Conservation (phyloP, 352 stramenopile genomes). For the Thalassiosira livingstoniorum region DNA sequence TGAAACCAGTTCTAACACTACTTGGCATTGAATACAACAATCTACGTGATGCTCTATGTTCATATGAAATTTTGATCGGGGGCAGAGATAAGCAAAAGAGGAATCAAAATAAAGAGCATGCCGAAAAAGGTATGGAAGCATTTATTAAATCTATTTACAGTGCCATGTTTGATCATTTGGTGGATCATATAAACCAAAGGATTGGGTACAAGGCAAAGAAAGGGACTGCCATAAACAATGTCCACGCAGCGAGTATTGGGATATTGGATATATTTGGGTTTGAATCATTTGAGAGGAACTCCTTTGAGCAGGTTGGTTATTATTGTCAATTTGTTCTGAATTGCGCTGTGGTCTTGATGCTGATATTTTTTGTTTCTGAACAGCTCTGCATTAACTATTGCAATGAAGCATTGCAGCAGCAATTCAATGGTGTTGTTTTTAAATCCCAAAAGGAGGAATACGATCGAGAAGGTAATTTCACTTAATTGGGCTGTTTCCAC, state of each 20-base stretch:
- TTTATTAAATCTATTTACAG: slow-evolving; percentile 92
- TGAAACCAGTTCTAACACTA: slow-evolving; percentile 85
- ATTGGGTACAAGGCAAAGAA: slow-evolving; percentile 32
- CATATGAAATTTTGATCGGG: slow-evolving; percentile 85
- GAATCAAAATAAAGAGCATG: slow-evolving; percentile 58
- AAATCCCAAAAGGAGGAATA: slow-evolving; percentile 72
- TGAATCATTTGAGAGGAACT: slow-evolving; percentile 87
- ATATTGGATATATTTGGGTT: slow-evolving; percentile 90
- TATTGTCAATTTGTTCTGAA: no score
- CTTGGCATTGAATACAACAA: slow-evolving; percentile 87
- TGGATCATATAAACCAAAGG: slow-evolving; percentile 89
- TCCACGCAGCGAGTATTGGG: slow-evolving; percentile 71
- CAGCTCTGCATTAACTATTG: slow-evolving; percentile 89
- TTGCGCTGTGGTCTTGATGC: no score
- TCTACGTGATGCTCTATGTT: slow-evolving; percentile 89
- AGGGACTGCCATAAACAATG: not conserved
- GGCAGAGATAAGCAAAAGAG: slow-evolving; percentile 68
- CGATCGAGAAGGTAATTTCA: slow-evolving; percentile 36
- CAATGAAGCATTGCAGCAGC: slow-evolving; percentile 69
- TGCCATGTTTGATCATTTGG: slow-evolving; percentile 94
- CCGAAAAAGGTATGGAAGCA: slow-evolving; percentile 87
- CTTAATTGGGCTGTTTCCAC: not conserved
- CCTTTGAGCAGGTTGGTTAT: no score
- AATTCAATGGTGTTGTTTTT: slow-evolving; percentile 75
- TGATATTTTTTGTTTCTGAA: no score